Conservation (phyloP, 2,329 filamentous ascomycete genomes). For the Thelonectria olida region DNA sequence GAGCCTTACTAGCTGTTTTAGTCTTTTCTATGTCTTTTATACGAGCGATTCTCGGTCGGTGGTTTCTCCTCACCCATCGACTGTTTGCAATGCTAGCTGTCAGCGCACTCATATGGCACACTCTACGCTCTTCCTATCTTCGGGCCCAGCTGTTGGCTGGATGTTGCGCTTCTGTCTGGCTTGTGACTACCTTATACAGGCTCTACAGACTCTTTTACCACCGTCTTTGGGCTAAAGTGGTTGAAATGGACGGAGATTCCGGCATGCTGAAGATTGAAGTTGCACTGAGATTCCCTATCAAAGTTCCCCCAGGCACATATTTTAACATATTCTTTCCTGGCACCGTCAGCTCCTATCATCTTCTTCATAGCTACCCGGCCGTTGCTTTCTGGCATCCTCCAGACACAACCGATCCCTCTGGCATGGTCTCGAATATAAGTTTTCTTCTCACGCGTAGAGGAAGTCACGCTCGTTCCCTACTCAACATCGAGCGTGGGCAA, state of each 20-base stretch:
- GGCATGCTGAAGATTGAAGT: conserved; percentile 9
- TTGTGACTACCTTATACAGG: background rate
- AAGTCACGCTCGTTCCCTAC: conserved; percentile 10
- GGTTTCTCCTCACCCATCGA: background rate
- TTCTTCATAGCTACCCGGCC: conserved; percentile 1
- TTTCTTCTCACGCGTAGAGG: background rate
- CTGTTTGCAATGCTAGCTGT: background rate
- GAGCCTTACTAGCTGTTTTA: background rate
- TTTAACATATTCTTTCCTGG: conserved; percentile 20
- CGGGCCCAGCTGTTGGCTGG: background rate
- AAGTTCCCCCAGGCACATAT: conserved; percentile 2
- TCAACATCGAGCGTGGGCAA: background rate
- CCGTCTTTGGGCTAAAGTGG: background rate
- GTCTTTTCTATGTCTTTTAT: background rate
- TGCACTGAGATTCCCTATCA: background rate
- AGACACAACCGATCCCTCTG: background rate
- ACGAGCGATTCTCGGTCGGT: background rate
- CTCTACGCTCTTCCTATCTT: background rate
- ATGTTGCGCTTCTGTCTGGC: background rate
- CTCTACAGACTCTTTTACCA: background rate
- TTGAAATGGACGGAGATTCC: background rate
- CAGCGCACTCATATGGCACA: background rate
- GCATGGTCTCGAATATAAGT: background rate
- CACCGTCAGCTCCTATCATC: background rate
- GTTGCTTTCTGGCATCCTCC: conserved; percentile 7